phyloP scores from a whole-genome alignment of 1,284 basidiomycete genomes.

The Microbotryum scabiosae region DNA sequence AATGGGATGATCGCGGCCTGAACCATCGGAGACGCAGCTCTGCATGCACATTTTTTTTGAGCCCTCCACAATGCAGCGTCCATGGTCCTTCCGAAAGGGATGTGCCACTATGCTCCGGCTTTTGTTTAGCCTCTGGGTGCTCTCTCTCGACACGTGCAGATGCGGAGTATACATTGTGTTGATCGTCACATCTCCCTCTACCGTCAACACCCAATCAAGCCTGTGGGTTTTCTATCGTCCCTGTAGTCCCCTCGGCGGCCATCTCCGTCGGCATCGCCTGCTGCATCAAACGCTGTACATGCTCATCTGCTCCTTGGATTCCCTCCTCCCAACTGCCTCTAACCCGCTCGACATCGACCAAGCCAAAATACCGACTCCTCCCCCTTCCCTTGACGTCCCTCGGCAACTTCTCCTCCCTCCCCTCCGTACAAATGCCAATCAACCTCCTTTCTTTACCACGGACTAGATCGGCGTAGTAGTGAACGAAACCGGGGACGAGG shows the following conservation, averaged over 20 bases:
- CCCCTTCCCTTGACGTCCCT: conserved; percentile 63
- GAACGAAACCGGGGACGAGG: conserved; percentile 74
- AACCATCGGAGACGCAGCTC: too few relatives aligned
- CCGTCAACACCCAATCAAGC: neutral
- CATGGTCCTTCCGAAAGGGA: too few relatives aligned
- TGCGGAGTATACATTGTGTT: too few relatives aligned
- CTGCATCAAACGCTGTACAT: too few relatives aligned
- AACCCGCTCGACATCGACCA: conserved; percentile 50
- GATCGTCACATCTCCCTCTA: neutral
- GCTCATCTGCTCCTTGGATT: neutral
- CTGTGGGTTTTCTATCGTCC: neutral
- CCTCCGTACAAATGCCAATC: conserved; percentile 64
- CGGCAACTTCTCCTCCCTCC: conserved; percentile 64
- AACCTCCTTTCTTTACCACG: conserved; percentile 42
- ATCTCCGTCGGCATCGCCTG: neutral
- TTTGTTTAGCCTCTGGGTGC: too few relatives aligned
- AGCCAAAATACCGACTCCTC: conserved; percentile 64
- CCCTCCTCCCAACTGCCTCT: neutral
- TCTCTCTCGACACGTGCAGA: too few relatives aligned
- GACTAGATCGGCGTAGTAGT: conserved; percentile 56
- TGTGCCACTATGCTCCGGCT: too few relatives aligned
- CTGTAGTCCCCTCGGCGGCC: neutral
- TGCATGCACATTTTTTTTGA: too few relatives aligned
- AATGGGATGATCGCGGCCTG: neutral
- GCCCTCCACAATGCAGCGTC: too few relatives aligned